Percentiles rank a stretch among this genome's conserved stretches.
These are phyloP conservation scores for Globisporangium abappressorium DNA, from an alignment of 352 stramenopile species.

Conservation along the genomic window DNA sequence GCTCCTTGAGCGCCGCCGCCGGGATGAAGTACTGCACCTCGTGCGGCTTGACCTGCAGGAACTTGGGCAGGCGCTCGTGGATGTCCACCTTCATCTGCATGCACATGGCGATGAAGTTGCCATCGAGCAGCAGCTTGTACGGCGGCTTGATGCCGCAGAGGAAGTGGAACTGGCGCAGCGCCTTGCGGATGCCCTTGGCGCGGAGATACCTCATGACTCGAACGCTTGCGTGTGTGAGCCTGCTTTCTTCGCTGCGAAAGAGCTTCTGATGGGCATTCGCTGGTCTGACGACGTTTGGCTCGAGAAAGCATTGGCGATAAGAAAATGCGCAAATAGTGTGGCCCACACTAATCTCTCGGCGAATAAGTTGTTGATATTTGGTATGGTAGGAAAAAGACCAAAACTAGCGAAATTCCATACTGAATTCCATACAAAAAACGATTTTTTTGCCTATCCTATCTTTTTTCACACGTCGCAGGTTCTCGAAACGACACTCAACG, in stretches of 20 bases:
- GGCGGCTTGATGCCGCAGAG: slow-evolving; percentile 83
- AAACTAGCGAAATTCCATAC: too few relatives aligned
- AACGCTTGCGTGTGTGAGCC: too few relatives aligned
- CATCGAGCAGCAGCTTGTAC: slow-evolving; percentile 82
- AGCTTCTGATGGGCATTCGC: not conserved
- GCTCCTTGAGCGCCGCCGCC: slow-evolving; percentile 61
- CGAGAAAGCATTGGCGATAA: slow-evolving; percentile 8
- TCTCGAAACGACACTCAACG: not conserved
- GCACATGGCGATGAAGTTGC: slow-evolving; percentile 88
- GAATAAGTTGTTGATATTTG: not conserved
- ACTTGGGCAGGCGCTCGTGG: slow-evolving; percentile 72
- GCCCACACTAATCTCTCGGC: not conserved
- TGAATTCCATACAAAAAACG: too few relatives aligned
- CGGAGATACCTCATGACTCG: slow-evolving; percentile 71
- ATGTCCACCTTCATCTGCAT: slow-evolving; percentile 86
- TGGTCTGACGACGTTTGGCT: slow-evolving; percentile 7
- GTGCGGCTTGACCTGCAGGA: slow-evolving; percentile 77
- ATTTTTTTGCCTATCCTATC: not conserved
- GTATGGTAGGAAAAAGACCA: too few relatives aligned
- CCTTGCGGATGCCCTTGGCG: slow-evolving; percentile 85
- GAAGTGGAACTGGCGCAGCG: slow-evolving; percentile 86
- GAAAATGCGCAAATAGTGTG: not conserved
- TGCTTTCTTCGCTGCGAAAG: not conserved
- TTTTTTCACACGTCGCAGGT: slow-evolving; percentile 1
- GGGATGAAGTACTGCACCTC: slow-evolving; percentile 76